Conservation (phyloP, 768 basidiomycete genomes). For the Kwoniella bestiolae region DNA sequence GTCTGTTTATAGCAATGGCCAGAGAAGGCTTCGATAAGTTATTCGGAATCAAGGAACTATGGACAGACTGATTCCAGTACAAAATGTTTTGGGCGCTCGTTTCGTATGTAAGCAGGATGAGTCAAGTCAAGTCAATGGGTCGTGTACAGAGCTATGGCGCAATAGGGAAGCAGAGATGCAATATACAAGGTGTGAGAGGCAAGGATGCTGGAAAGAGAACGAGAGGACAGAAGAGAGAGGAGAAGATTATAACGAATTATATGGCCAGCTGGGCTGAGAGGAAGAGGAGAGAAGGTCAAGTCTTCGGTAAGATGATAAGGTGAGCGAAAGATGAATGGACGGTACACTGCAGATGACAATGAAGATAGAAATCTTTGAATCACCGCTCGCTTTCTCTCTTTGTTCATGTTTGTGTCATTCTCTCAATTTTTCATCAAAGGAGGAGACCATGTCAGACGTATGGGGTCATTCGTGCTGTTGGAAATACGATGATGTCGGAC, state of each 20-base stretch:
- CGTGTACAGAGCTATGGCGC: not conserved
- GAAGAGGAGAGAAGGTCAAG: not conserved
- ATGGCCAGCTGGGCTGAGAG: not conserved
- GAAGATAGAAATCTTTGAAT: not conserved
- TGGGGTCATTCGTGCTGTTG: not conserved
- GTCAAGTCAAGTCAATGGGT: not conserved
- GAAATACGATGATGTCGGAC: not conserved
- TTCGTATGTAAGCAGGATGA: not conserved
- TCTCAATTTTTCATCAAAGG: not conserved
- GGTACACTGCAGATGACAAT: not conserved
- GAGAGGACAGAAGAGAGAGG: not conserved
- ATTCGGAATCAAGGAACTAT: not conserved
- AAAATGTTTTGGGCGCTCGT: too few relatives aligned
- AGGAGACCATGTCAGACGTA: not conserved
- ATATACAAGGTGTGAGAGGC: not conserved
- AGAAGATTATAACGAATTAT: not conserved
- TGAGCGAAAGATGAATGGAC: not conserved
- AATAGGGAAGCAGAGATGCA: not conserved
- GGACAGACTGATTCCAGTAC: not conserved
- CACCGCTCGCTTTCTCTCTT: not conserved
- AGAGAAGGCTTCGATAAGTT: not conserved
- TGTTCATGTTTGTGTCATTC: not conserved
- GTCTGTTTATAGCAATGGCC: not conserved
- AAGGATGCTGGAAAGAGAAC: not conserved
- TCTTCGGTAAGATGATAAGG: not conserved